Conservation (phyloP, 441 rosid species). For the Isatis lusitanica region DNA sequence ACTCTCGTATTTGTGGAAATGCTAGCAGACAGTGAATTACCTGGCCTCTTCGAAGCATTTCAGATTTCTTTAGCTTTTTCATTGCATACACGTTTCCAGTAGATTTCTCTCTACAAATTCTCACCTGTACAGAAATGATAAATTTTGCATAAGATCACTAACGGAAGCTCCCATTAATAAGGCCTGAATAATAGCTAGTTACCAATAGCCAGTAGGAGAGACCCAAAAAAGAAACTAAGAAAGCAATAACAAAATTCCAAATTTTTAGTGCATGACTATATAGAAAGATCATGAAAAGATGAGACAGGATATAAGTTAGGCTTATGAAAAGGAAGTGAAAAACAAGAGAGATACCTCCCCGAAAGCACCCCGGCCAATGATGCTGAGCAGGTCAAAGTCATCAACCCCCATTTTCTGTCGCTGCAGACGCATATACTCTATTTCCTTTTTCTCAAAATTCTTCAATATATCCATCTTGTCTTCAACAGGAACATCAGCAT, state of each 20-base stretch:
- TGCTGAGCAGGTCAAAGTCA: constrained; percentile 47
- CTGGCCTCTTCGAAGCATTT: constrained; percentile 57
- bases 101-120: constrained; percentile 46
- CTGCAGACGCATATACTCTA: constrained; percentile 48
- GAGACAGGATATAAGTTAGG: constrained; percentile 1
- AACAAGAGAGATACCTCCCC: constrained; percentile 39
- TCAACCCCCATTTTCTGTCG: constrained; percentile 53
- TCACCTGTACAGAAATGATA: constrained; percentile 38
- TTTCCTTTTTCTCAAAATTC: constrained; percentile 47
- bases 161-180: neutral
- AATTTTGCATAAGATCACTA: constrained; percentile 1
- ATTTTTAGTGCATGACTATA: neutral
- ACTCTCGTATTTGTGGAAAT: neutral
- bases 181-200: neutral
- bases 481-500: constrained; percentile 49
- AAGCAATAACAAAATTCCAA: neutral
- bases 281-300: neutral
- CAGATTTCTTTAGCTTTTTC: constrained; percentile 47
- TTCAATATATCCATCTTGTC: constrained; percentile 43
- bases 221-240: neutral
- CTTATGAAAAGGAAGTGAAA: neutral
- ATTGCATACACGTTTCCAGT: constrained; percentile 44
- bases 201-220: neutral
- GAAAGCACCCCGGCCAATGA: constrained; percentile 53
- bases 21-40: constrained; percentile 25